Conservation (phyloP, 1,284 basidiomycete species). For the Microbotryum saponariae region DNA sequence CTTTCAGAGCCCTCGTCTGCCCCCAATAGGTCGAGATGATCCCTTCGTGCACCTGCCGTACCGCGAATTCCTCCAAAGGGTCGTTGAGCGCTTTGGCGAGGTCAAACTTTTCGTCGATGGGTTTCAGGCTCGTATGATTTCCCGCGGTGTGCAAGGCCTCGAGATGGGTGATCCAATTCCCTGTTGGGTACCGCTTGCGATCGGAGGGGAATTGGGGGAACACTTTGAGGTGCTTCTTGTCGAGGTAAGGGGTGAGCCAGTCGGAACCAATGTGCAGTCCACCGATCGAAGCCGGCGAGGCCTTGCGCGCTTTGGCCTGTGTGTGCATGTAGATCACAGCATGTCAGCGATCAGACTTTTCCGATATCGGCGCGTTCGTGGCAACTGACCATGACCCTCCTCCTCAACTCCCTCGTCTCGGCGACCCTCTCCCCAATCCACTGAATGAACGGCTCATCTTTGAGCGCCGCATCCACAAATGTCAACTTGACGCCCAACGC, state of each 20-base stretch:
- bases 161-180: conserved; percentile 23
- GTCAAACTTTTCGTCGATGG: conserved; percentile 16
- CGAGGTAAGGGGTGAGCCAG: conserved; percentile 25
- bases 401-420: conserved; percentile 28
- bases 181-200: neutral
- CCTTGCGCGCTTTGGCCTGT: conserved; percentile 20
- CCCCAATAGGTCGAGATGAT: conserved; percentile 54
- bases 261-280: conserved; percentile 27
- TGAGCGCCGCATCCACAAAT: conserved; percentile 37
- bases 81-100: conserved; percentile 30
- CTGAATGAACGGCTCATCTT: conserved; percentile 33
- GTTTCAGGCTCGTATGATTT: conserved; percentile 12
- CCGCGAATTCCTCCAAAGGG: conserved; percentile 27
- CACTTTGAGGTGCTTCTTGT: neutral
- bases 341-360: no score
- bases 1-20: conserved; percentile 52
- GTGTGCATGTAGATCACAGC: neutral
- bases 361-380: no score
- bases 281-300: conserved; percentile 14
- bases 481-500: conserved; percentile 36
- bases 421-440: conserved; percentile 38
- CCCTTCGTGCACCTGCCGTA: conserved; percentile 34
- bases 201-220: conserved; percentile 9
- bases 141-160: conserved; percentile 16
- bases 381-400: conserved; percentile 21